phyloP scores from a whole-genome alignment of 2,329 filamentous ascomycete genomes.

The Cordyceps cicadae region DNA sequence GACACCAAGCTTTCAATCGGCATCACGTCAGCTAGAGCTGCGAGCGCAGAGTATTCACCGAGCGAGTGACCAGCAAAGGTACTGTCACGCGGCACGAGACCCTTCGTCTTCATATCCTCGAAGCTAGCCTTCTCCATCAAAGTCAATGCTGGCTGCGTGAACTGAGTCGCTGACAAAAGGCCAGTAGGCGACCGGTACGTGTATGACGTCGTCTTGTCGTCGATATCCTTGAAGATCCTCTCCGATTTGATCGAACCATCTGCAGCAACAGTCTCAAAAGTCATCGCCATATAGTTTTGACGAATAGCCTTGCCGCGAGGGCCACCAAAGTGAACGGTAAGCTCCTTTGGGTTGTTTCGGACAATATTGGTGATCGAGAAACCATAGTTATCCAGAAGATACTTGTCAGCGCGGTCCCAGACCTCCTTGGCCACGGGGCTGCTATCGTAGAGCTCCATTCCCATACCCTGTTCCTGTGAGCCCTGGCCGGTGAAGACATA shows the following conservation, averaged over 20 bases:
- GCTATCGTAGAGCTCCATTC: slow-evolving; percentile 95
- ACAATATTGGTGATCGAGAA: slow-evolving; percentile 99
- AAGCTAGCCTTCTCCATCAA: slow-evolving; percentile 99
- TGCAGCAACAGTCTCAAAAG: slow-evolving; percentile 90
- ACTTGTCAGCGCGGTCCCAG: slow-evolving; percentile 95
- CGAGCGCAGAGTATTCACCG: slow-evolving; percentile 95
- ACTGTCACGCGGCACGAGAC: slow-evolving; percentile 89
- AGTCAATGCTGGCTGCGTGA: slow-evolving; percentile 93
- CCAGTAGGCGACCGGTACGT: slow-evolving; percentile 94
- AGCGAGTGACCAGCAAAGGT: slow-evolving; percentile 97
- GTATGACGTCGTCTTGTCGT: slow-evolving; percentile 87
- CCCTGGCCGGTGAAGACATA: slow-evolving; percentile 99
- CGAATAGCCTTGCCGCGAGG: slow-evolving; percentile 94
- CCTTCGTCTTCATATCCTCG: slow-evolving; percentile 97
- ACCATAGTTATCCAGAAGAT: slow-evolving; percentile 97
- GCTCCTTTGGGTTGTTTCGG: slow-evolving; percentile 98
- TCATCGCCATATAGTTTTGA: slow-evolving; percentile 99
- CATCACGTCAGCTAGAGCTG: slow-evolving; percentile 95
- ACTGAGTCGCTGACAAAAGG: slow-evolving; percentile 92
- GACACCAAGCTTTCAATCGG: slow-evolving; percentile 98
- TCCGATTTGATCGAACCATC: slow-evolving; percentile 95
- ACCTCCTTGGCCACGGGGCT: slow-evolving; percentile 93
- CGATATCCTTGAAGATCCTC: slow-evolving; percentile 98
- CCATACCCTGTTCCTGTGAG: slow-evolving; percentile 98
- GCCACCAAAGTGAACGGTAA: slow-evolving; percentile 96